A percentile compares a stretch with the other conserved stretches of the same genome.
phyloP scores from a whole-genome alignment of 2,329 filamentous ascomycete genomes.

The Sphaerulina musiva region DNA sequence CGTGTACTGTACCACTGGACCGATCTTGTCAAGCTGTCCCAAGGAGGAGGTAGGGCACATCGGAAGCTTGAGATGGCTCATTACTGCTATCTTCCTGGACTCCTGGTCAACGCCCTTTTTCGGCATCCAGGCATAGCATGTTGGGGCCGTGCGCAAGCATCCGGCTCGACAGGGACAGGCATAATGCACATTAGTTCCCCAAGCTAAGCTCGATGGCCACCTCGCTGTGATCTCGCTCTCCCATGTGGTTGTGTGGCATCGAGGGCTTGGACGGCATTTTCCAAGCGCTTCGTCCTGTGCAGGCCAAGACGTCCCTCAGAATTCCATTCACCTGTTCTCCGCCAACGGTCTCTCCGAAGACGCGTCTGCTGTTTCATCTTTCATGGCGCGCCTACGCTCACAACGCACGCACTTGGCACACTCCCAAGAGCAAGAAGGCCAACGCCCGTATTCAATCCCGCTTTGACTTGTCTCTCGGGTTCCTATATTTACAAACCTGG shows the following conservation, averaged over 20 bases:
- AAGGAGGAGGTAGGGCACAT: too few relatives aligned
- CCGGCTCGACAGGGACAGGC: slow-evolving; percentile 1
- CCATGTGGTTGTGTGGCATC: neutral
- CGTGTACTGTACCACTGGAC: too few relatives aligned
- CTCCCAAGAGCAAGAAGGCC: neutral
- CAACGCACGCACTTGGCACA: too few relatives aligned
- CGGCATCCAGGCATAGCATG: slow-evolving; percentile 3
- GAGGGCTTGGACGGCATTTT: neutral
- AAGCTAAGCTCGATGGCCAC: neutral
- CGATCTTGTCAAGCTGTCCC: too few relatives aligned
- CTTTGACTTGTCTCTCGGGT: neutral
- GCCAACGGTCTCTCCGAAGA: too few relatives aligned
- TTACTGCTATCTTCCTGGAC: neutral
- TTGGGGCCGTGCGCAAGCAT: slow-evolving; percentile 1
- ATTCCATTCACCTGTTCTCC: too few relatives aligned
- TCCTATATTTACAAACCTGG: slow-evolving; percentile 6
- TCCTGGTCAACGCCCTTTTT: neutral
- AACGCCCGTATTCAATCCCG: neutral
- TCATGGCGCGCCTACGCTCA: too few relatives aligned
- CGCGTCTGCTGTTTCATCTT: too few relatives aligned
- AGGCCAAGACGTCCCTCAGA: neutral
- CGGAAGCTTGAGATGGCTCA: neutral
- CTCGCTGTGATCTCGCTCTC: neutral
- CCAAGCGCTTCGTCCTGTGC: neutral
- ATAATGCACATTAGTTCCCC: neutral